Evolutionary conservation across 768 basidiomycete species (phyloP), one percentile per base, ranked within the genome.

Genomic region (Kondoa subrosea): DNA sequence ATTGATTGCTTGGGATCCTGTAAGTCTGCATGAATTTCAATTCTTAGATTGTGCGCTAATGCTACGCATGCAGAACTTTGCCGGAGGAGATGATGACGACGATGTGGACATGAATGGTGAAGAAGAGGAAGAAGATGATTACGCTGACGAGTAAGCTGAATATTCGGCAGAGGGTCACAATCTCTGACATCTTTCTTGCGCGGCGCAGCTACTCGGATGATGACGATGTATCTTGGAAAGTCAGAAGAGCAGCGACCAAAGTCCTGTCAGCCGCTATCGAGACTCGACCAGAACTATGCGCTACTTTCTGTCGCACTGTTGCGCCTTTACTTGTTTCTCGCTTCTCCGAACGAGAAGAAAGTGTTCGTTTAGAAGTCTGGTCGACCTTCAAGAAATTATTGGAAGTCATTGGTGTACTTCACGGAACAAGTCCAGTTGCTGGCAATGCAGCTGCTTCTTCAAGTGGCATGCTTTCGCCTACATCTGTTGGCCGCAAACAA

Each of bases 161-260:
- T 89, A 88, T 2, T 88, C 86, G 29, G 85, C 82, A 21, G 88
- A 87, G 26, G 82, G 87, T 26, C 86, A 87, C 71, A 86, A 88
- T 86, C 87, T 73, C 74, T 86, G 78, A 15, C 21, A 33, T 56
- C 71, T 29, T 1, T 31, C 15, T 16, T 12, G n/a, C n/a, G 30
- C n/a, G 3, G 15, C 56, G 16, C 71, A 92, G 89, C 71, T 96
- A 95, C 77, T 91, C 90, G 3, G 95, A 99, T 73, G 95, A 99
- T 68, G 95, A 97, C 76, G 95, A 99, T 75, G 89, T 88, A 14
- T 96, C 93, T 0, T 97, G 95, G 83, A 96, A 96, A 77, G 89
- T 95, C 67, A 87, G 95, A 71, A 85, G 95, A 58, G 86, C 89
- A 4, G 87, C 95, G 4, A 90, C 91, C 21, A 96, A 96, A 76